Percentiles rank a stretch among this genome's conserved stretches.
These are phyloP conservation scores for Neurospora tetraspora DNA, from an alignment of 495 filamentous ascomycete species.

Conservation along the genomic window DNA sequence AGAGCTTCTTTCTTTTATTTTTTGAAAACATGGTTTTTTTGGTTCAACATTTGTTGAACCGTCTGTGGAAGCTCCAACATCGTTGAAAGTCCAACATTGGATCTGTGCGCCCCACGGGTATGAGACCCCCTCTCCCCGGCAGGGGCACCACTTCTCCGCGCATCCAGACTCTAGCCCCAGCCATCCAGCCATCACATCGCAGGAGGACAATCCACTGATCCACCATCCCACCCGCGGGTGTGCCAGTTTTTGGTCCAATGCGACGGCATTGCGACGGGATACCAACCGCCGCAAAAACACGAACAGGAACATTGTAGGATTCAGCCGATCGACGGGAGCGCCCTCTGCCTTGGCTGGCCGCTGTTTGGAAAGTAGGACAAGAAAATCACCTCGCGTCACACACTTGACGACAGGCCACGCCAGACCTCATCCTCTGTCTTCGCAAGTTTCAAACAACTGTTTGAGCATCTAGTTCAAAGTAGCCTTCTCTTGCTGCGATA, in stretches of 20 bases:
- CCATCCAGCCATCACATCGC: neutral
- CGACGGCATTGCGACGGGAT: neutral
- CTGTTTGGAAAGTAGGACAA: neutral
- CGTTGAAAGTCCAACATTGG: no score
- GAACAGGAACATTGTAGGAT: neutral
- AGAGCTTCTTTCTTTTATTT: no score
- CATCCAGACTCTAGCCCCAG: neutral
- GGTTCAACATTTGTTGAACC: no score
- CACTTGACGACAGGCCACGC: neutral
- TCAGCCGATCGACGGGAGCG: neutral
- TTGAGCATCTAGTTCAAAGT: neutral
- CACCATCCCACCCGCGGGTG: neutral
- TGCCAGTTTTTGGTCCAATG: neutral
- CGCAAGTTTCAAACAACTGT: neutral
- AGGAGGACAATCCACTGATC: neutral
- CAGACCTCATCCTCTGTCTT: neutral
- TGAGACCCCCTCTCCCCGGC: no score
- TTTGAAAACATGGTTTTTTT: no score
- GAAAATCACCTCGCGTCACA: neutral
- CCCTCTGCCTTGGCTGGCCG: neutral
- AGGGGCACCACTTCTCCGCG: neutral
- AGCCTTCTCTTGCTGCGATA: neutral
- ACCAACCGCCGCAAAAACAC: neutral
- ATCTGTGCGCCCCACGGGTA: no score
- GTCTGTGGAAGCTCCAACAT: no score